Evolutionary conservation across 495 filamentous ascomycete genomes (phyloP), one percentile per base, ranked within the genome.

Genomic region (Tuber melanosporum): DNA sequence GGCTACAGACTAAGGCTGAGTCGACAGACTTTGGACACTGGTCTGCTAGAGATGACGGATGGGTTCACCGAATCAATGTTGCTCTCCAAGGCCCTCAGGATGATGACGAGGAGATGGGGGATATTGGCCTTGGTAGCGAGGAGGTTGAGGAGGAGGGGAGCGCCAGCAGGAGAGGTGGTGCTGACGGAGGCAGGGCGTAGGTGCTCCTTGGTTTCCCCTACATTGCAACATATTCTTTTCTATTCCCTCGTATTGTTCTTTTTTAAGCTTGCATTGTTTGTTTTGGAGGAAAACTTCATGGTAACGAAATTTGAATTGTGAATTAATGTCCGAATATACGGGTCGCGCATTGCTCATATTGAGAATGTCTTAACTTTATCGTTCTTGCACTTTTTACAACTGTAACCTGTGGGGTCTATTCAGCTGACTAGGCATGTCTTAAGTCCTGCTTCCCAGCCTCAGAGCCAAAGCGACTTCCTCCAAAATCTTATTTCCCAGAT

Each of bases 131-230:
- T 70, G 95, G 94, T 1, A 95, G 94, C 17, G 94, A 94, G 49
- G 93, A 98, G 85, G 86, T 97, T 74, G 88, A 95, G 82, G 91
- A 95, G 82, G 95, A 98, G 83, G 96, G 96, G 75, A 90, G 92
- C 84, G 90, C 90, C 77, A 89, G 93, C 43, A 87, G 95, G 84
- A 93, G 97, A 82, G 95, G 94, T 73, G 96, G 96, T 82, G 94
- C 93, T 75, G 95, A 98, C 85, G 95, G 96, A 78, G 96, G 92
- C 86, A 89, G 94, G 97, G 94, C 95, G 95, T 99, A 98, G 95
- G 95, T 98, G 85, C 87, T 87, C 84, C 86, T 85, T 86, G 32
- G 49, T 41, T 70, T 57, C 86, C 85, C 83, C 79, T 79, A 49
- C 78, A 78, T 78, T 81, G 72, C 43, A 26, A 41, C 44, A 74